Evolutionary conservation across 2,329 filamentous ascomycete species (phyloP).

Genomic region (Xylariaceae sp.): DNA sequence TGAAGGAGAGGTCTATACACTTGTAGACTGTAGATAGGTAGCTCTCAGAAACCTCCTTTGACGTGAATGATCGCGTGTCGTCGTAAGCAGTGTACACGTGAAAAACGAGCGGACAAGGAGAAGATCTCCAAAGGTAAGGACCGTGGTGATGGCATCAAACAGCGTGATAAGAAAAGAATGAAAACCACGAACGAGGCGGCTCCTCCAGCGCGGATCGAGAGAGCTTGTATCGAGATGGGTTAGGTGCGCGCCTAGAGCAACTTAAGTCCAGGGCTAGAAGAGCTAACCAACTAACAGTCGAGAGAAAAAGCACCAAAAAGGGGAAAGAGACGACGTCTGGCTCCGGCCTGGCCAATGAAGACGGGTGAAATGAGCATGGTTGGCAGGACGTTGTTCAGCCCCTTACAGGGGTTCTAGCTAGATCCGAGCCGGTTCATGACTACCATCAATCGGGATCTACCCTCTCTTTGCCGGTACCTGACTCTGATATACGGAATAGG

Average conservation of each 20-base stretch:
- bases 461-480: too few relatives aligned
- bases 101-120: constrained; percentile 20
- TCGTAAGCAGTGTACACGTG: neutral
- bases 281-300: neutral
- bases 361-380: neutral
- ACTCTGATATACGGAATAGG: too few relatives aligned
- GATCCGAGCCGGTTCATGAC: neutral
- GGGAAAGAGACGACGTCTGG: neutral
- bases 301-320: too few relatives aligned
- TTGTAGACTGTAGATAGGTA: neutral
- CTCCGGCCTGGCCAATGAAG: neutral
- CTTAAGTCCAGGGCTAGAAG: too few relatives aligned
- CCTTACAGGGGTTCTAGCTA: neutral
- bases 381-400: neutral
- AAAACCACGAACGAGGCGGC: constrained; percentile 15
- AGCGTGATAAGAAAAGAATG: constrained; percentile 12
- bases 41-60: too few relatives aligned
- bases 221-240: neutral
- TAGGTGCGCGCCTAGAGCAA: neutral
- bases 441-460: too few relatives aligned
- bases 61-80: neutral
- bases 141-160: neutral
- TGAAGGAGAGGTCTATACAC: neutral
- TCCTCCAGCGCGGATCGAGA: neutral
- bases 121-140: constrained; percentile 16